phyloP scores from a whole-genome alignment of 2,329 filamentous ascomycete species.

The Lachnellula occidentalis region DNA sequence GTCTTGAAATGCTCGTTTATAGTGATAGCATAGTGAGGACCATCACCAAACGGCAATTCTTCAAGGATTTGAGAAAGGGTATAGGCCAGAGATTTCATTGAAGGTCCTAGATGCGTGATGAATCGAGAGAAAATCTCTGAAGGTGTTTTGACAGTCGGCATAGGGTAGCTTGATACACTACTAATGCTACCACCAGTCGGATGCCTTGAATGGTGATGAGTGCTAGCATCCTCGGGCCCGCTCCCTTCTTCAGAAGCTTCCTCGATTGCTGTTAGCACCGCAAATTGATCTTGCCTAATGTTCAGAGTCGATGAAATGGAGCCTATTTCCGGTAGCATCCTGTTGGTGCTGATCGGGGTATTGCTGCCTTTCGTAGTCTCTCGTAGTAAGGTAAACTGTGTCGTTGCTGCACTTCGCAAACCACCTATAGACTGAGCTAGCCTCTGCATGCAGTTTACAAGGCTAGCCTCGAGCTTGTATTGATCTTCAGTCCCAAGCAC shows the following conservation, averaged over 20 bases:
- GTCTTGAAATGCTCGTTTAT: conserved; percentile 75
- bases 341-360: conserved; percentile 14
- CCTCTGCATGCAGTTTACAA: conserved; percentile 79
- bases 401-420: conserved; percentile 79
- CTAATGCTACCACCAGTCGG: background rate
- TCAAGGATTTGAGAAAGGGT: conserved; percentile 85
- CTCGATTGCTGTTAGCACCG: conserved; percentile 54
- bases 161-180: conserved; percentile 21
- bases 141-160: conserved; percentile 50
- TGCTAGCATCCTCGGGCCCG: conserved; percentile 37
- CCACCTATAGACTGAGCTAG: conserved; percentile 87
- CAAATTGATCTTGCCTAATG: conserved; percentile 40
- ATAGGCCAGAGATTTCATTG: conserved; percentile 92
- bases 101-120: conserved; percentile 81
- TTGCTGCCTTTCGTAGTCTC: conserved; percentile 39
- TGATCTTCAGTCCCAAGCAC: conserved; percentile 72
- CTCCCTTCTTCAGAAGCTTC: conserved; percentile 55
- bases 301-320: conserved; percentile 33
- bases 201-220: background rate
- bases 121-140: conserved; percentile 89
- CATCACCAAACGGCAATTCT: conserved; percentile 73
- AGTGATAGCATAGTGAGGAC: conserved; percentile 61
- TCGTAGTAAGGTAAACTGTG: conserved; percentile 79
- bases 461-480: conserved; percentile 70
- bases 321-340: conserved; percentile 2